These are phyloP conservation scores for Linnemannia zychae DNA, from an alignment of 192 early-diverging fungal genomes.

Conservation along the genomic window DNA sequence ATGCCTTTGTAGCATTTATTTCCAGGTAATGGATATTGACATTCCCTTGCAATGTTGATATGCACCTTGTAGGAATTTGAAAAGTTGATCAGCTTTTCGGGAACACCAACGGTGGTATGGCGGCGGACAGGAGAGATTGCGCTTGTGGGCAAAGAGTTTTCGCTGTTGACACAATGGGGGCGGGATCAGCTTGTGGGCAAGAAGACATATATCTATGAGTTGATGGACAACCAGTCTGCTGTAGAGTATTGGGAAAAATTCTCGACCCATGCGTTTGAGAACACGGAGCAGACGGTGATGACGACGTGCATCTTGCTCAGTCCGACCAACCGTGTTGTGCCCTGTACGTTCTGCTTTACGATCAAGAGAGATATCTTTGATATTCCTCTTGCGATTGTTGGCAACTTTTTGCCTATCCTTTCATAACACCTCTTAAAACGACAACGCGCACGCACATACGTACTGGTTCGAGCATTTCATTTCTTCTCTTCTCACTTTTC, in stretches of 20 bases:
- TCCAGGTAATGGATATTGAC: background rate
- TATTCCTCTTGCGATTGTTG: slow-evolving; percentile 86
- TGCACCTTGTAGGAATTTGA: slow-evolving; percentile 78
- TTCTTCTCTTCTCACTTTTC: background rate
- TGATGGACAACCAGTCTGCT: slow-evolving; percentile 92
- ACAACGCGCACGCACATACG: background rate
- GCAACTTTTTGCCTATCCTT: slow-evolving; percentile 62
- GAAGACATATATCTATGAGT: slow-evolving; percentile 85
- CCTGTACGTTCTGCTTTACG: slow-evolving; percentile 94
- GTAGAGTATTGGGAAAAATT: slow-evolving; percentile 97
- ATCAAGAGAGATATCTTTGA: slow-evolving; percentile 97
- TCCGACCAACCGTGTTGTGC: slow-evolving; percentile 77
- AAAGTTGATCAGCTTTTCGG: slow-evolving; percentile 90
- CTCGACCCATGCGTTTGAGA: slow-evolving; percentile 91
- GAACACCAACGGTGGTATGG: slow-evolving; percentile 96
- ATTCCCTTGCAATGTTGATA: background rate
- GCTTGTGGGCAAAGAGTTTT: slow-evolving; percentile 95
- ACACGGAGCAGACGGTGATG: slow-evolving; percentile 90
- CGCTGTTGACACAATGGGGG: slow-evolving; percentile 90
- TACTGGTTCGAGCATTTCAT: background rate
- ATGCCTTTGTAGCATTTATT: background rate
- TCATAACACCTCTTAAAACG: background rate
- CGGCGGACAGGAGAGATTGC: slow-evolving; percentile 93
- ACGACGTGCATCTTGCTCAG: slow-evolving; percentile 83
- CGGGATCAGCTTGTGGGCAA: slow-evolving; percentile 84